Conservation (phyloP, 2,329 filamentous ascomycete species). For the Aureobasidium namibiae region DNA sequence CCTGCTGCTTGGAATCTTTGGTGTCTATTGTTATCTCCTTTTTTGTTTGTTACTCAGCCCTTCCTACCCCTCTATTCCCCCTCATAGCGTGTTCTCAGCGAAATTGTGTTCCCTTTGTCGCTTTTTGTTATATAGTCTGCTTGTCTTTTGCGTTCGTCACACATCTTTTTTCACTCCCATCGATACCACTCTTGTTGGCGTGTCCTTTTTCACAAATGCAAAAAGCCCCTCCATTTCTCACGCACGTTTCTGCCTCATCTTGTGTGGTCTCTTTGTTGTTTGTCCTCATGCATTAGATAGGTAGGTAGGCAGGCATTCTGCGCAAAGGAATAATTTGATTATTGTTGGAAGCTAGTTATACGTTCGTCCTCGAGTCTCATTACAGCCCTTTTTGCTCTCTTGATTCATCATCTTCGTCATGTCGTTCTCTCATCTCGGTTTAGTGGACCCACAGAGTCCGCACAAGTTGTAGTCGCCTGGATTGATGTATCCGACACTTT, state of each 20-base stretch:
- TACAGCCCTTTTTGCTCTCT: not conserved
- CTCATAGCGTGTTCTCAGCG: not conserved
- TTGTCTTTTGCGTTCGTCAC: not conserved
- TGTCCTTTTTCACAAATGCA: not conserved
- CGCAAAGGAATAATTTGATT: not conserved
- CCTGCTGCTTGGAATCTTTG: not conserved
- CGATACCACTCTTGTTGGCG: constrained; percentile 3
- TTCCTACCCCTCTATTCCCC: not conserved
- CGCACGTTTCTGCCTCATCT: not conserved
- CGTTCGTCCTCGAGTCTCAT: not conserved
- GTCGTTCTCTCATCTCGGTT: not conserved
- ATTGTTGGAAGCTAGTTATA: not conserved
- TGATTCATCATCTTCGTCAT: not conserved
- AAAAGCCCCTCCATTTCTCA: not conserved
- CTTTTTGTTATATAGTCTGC: not conserved
- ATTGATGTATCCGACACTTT: constrained; percentile 54
- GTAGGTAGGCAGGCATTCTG: not conserved
- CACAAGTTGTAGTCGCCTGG: constrained; percentile 61
- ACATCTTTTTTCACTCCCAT: not conserved
- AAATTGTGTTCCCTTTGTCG: not conserved
- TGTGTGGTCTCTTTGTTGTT: not conserved
- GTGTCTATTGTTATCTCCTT: not conserved
- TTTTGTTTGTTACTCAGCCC: not conserved
- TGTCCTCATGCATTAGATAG: not conserved
- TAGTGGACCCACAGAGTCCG: constrained; percentile 52